Percentiles rank a stretch among this genome's conserved stretches.
Conservation (phyloP, 768 basidiomycete species). For the Termitomyces titanicus region DNA sequence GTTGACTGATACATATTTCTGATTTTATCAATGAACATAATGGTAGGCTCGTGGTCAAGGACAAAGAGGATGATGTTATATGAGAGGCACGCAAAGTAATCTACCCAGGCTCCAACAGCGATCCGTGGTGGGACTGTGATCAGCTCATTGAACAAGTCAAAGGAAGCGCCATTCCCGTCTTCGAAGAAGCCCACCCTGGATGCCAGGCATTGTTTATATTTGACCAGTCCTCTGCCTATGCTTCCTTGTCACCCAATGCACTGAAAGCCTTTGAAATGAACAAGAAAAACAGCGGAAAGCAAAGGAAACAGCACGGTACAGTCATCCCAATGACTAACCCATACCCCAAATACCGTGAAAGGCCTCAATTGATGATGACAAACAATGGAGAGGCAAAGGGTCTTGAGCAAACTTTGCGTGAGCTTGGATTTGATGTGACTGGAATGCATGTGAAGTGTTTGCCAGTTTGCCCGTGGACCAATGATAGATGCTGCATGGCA, state of each 20-base stretch:
- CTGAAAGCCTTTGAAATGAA: conserved; percentile 34
- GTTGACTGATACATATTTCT: too few species aligned
- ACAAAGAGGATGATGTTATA: conserved; percentile 24
- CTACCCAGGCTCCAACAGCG: conserved; percentile 25
- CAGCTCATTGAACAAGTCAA: too few species aligned
- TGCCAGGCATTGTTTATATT: too few species aligned
- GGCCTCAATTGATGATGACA: conserved; percentile 33
- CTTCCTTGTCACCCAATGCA: too few species aligned
- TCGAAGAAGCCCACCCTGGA: too few species aligned
- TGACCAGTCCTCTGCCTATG: too few species aligned
- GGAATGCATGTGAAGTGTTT: conserved; percentile 34
- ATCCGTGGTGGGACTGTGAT: conserved; percentile 33
- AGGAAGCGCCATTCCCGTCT: conserved; percentile 26
- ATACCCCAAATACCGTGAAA: conserved; percentile 23
- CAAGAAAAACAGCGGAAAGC: conserved; percentile 24
- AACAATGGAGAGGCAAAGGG: conserved; percentile 20
- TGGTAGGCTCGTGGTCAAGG: conserved; percentile 22
- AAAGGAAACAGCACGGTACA: conserved; percentile 17
- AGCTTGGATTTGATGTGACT: too few species aligned
- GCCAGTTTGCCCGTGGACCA: conserved; percentile 29
- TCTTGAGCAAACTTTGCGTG: too few species aligned
- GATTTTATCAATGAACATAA: too few species aligned
- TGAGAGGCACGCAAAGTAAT: too few species aligned
- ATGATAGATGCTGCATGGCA: too few species aligned
- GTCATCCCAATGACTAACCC: too few species aligned